phyloP scores from a whole-genome alignment of 495 filamentous ascomycete species.

The Aspergillus nanangensis region DNA sequence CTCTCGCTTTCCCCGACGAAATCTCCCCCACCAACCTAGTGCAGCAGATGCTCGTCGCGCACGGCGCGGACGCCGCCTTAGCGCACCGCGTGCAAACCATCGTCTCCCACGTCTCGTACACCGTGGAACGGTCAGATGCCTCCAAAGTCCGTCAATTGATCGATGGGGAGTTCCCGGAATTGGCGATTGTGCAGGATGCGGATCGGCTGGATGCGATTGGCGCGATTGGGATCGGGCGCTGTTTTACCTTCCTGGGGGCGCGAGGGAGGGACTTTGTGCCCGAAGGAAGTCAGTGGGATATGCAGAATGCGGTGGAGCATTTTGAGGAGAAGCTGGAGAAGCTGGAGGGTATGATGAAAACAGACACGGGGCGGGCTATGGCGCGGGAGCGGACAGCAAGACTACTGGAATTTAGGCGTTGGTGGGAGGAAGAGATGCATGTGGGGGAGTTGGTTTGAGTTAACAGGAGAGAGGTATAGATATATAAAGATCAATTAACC shows the following conservation, averaged over 20 bases:
- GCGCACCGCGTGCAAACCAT: slow-evolving; percentile 63
- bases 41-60: slow-evolving; percentile 50
- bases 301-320: slow-evolving; percentile 66
- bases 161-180: slow-evolving; percentile 55
- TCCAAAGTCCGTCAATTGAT: slow-evolving; percentile 48
- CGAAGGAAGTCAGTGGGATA: slow-evolving; percentile 34
- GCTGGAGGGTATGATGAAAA: slow-evolving; percentile 74
- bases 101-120: slow-evolving; percentile 70
- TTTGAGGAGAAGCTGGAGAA: slow-evolving; percentile 74
- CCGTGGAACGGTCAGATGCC: slow-evolving; percentile 63
- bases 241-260: slow-evolving; percentile 72
- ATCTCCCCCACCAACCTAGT: slow-evolving; percentile 52
- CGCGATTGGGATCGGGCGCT: slow-evolving; percentile 72
- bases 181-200: slow-evolving; percentile 85
- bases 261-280: slow-evolving; percentile 35
- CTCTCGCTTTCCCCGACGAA: no score
- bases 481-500: slow-evolving; percentile 12
- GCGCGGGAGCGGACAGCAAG: slow-evolving; percentile 61
- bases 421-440: slow-evolving; percentile 72
- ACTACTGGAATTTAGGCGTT: slow-evolving; percentile 56
- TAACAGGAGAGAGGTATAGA: slow-evolving; percentile 6
- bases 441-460: slow-evolving; percentile 6
- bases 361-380: slow-evolving; percentile 61
- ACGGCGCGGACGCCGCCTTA: slow-evolving; percentile 49
- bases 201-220: slow-evolving; percentile 88